A percentile compares a stretch with the other conserved stretches of the same genome.
phyloP scores from a whole-genome alignment of 257 asterid genomes.

The Craterostigma plantagineum region DNA sequence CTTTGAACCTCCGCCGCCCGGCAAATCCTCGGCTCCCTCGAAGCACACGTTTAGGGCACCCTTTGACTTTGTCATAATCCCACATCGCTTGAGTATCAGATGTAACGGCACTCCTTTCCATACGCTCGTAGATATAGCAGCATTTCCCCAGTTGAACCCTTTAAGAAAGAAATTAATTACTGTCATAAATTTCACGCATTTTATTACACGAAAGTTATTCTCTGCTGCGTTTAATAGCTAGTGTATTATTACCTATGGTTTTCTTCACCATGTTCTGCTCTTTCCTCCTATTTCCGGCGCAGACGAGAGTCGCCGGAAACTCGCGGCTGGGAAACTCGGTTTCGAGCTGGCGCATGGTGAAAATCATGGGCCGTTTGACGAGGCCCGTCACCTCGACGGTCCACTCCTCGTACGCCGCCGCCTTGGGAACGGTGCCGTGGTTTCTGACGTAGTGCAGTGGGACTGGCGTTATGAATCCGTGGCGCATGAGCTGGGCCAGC shows the following conservation, averaged over 20 bases:
- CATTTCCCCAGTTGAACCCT: constrained; percentile 93
- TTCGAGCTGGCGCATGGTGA: constrained; percentile 53
- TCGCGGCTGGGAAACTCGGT: constrained; percentile 37
- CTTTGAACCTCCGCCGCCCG: constrained; percentile 92
- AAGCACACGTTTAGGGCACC: constrained; percentile 66
- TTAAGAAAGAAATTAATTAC: no score
- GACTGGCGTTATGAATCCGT: constrained; percentile 91
- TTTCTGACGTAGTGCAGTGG: constrained; percentile 95
- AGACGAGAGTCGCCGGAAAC: constrained; percentile 65
- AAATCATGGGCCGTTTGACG: constrained; percentile 31
- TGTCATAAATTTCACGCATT: no score
- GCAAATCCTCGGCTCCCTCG: constrained; percentile 78
- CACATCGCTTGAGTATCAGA: constrained; percentile 45
- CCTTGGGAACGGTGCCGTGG: constrained; percentile 77
- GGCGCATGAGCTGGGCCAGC: constrained; percentile 58
- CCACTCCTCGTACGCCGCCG: constrained; percentile 54
- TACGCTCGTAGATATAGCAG: constrained; percentile 59
- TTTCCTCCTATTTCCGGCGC: constrained; percentile 84
- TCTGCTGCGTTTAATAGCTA: no score
- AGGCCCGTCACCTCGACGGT: constrained; percentile 66
- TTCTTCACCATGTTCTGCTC: constrained; percentile 84
- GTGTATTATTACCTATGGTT: constrained; percentile 16
- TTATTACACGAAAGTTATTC: no score
- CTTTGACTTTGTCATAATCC: constrained; percentile 25
- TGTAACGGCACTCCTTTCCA: constrained; percentile 87